Evolutionary conservation across 805 yeast genomes (phyloP), one percentile per base, ranked within the genome.

Genomic region (Pichia deserticola): DNA sequence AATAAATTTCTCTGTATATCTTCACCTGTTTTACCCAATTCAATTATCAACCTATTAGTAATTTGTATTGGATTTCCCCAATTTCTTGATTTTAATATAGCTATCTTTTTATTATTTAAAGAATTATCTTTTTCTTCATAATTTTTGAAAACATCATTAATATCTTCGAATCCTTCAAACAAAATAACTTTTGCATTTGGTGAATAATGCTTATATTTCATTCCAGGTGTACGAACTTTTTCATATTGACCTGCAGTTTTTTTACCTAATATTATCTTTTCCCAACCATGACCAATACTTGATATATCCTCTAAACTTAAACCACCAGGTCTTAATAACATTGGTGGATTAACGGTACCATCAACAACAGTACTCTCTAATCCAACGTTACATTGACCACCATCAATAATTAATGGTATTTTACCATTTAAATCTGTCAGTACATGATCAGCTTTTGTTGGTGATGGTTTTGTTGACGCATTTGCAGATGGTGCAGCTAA

Each of bases 401-500:
- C 99, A 61, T 93, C 99, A 30, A 93, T 60, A 49, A 93, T 87
- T 32, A 82, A 62, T 0, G 97, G 96, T 12, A 93, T 88, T 53
- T 76, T 79, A 0, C 89, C 92, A 1, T 85, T 61, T 48, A 93
- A 66, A 61, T 93, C 99, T 59, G 81, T 79, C 56, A 69, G 78
- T 0, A 93, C 99, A 63, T 93, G 99, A 9, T 75, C 67, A 0
- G 99, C 98, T 35, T 75, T 60, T 0, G 99, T 93, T 1, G 98
- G 97, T 20, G 96, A 86, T 1, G 99, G 99, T 45, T 89, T 72
- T 0, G 99, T 93, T 1, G 97, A 89, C 1, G 97, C 92, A 66
- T 93, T 93, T 2, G 99, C 99, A 1, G 96, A 88, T 0, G 99
- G 99, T 0, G 99, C 99, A 1, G 99, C 99, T 36, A 93, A 67